Base-by-base conservation (phyloP, 495 filamentous ascomycete genomes). In the Aeminium ludgeri region DNA sequence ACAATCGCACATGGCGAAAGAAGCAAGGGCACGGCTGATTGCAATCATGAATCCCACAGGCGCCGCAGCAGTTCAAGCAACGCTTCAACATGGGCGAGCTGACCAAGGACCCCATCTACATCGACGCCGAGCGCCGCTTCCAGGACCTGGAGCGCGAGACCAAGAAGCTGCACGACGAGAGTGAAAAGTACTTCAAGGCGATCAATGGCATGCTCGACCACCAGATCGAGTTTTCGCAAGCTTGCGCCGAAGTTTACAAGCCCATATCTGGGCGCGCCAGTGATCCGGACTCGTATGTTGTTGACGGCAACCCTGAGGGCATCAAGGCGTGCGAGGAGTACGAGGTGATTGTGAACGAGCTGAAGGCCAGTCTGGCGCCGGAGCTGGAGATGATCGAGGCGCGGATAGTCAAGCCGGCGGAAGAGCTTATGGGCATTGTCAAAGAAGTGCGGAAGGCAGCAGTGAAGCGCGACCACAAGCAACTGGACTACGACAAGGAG, bases 121-220 rank as follows among this genome's bases (percentile, higher is more conserved):
- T 76, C 44, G 89, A 99, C 64, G 82, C 89, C 42, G 89, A 99
- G 57, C 73, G 86, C 45, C 74, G 91, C 19, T 99, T 99, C 55
- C 65, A 82, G 40, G 91, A 99, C 61, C 73, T 99, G 43, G 89
- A 99, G 45, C 53, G 65, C 58, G 89, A 99, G 62, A 96, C 91
- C 15, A 94, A 94, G 67, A 83, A 77, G 55, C 76, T 99, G 5
- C 87, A 96, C 62, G 82, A 89, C 65, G 86, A 93, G 55, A 86
- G 80, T 20, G 80, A 84, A 58, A 94, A 89, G 64, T 86, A 99
- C 61, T 94, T 89, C 50, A 76, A 92, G 30, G 85, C 89, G 56
- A 94, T 99, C 58, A 96, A 96, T 62, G 82, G 85, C 65, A 99
- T 99, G 89, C 66, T 99, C 50, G 76, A 66, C 60, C 85, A 94